Conservation (phyloP, 345 rosid genomes). For the Arabidopsis arenosa region DNA sequence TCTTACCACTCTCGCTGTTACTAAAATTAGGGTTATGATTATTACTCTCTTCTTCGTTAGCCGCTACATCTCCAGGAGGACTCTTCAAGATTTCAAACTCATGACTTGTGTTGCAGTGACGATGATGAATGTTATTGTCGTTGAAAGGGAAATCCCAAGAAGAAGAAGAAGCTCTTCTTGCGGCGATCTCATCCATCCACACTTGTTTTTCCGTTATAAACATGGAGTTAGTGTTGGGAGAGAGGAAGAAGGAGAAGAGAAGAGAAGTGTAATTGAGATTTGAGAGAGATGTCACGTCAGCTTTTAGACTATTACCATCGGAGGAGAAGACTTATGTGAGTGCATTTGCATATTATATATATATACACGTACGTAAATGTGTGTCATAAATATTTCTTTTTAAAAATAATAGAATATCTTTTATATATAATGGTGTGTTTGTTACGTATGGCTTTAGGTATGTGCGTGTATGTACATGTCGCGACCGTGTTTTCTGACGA, state of each 20-base stretch:
- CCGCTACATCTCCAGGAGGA: constrained; percentile 6
- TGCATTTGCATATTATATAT: constrained; percentile 38
- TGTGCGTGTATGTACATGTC: constrained; percentile 45
- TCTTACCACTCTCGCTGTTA: constrained; percentile 48
- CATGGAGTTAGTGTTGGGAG: constrained; percentile 26
- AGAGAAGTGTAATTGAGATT: constrained; percentile 21
- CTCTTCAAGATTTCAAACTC: constrained; percentile 39
- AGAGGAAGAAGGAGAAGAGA: constrained; percentile 11
- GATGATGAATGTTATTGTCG: constrained; percentile 37
- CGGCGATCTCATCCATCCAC: constrained; percentile 41
- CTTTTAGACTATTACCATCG: constrained; percentile 30
- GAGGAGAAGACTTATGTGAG: constrained; percentile 30
- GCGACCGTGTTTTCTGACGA: constrained; percentile 47
- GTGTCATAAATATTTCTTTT: constrained; percentile 21
- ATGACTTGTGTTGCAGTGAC: constrained; percentile 41
- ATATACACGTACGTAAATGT: constrained; percentile 38
- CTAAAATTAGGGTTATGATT: constrained; percentile 37
- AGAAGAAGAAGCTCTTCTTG: constrained; percentile 45
- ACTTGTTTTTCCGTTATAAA: constrained; percentile 40
- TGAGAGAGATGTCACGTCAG: constrained; percentile 43
- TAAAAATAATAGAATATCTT: constrained; percentile 10
- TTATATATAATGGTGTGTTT: constrained; percentile 29
- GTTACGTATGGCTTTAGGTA: constrained; percentile 49
- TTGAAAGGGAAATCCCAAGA: constrained; percentile 51
- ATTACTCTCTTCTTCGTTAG: constrained; percentile 31